Percentiles rank a stretch among this genome's conserved stretches.
Evolutionary conservation across 192 early-diverging fungal species (phyloP).

Genomic region (Martensiomyces pterosporus): DNA sequence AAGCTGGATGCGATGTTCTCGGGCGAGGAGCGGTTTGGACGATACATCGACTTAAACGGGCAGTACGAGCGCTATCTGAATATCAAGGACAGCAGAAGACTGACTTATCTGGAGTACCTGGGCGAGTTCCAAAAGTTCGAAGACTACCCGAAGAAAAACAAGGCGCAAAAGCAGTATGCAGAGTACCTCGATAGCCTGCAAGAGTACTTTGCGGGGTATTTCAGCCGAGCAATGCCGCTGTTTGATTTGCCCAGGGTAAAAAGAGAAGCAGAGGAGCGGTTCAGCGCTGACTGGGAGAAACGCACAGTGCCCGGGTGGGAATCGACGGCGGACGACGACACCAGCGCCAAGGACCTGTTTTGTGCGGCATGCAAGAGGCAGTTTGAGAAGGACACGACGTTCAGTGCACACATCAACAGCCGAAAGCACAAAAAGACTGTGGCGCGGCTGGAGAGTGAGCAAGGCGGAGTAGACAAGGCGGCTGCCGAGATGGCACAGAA

Average conservation of each 20-base stretch:
- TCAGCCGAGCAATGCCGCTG: slow-evolving; percentile 70
- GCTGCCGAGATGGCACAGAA: slow-evolving; percentile 21
- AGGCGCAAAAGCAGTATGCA: slow-evolving; percentile 5
- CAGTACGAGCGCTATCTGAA: slow-evolving; percentile 81
- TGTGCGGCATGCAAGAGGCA: slow-evolving; percentile 75
- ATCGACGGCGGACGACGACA: slow-evolving; percentile 32
- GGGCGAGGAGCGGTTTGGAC: slow-evolving; percentile 85
- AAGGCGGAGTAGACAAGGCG: slow-evolving; percentile 14
- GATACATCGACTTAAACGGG: slow-evolving; percentile 82
- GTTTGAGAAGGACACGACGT: slow-evolving; percentile 83
- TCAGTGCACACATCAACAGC: slow-evolving; percentile 77
- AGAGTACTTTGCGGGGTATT: slow-evolving; percentile 71
- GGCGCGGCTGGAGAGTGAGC: slow-evolving; percentile 18
- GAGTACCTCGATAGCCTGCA: slow-evolving; percentile 53
- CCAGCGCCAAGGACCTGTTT: slow-evolving; percentile 50
- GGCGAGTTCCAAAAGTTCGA: slow-evolving; percentile 39
- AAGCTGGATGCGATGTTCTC: slow-evolving; percentile 80
- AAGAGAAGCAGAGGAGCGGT: slow-evolving; percentile 47
- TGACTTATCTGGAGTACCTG: slow-evolving; percentile 60
- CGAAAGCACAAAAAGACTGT: slow-evolving; percentile 90
- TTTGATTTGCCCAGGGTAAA: slow-evolving; percentile 60
- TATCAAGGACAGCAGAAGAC: slow-evolving; percentile 48
- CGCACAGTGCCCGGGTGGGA: slow-evolving; percentile 58
- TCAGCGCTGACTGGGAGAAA: slow-evolving; percentile 61
- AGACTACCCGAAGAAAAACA: slow-evolving; percentile 6